Evolutionary conservation across 768 basidiomycete genomes (phyloP), one percentile per base, ranked within the genome.

Genomic region (Crucibulum laeve): DNA sequence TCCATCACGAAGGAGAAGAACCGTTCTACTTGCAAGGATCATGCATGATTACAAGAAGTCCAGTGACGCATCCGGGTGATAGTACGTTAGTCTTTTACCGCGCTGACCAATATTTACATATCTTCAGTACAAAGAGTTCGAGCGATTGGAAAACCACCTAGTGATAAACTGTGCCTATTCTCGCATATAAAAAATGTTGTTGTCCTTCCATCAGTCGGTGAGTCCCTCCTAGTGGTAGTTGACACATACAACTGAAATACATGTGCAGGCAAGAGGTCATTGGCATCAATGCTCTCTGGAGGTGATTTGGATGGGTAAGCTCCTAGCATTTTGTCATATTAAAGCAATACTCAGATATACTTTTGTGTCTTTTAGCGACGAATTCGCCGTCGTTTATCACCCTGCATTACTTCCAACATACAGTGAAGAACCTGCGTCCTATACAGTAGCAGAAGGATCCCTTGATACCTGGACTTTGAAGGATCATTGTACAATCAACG

Each of bases 221-320:
- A 19, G 66, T 60, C 15, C 43, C 33, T 14, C 14, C 19, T 3
- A 22, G 23, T 19, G 14, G 4, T 2, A 42, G 33, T n/a, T 15
- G 22, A 4, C n/a, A 7, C n/a, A 11, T 22, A 38, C 11, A 8
- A 23, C 30, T 32, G 4, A 15, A 15, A 23, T 32, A n/a, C 3
- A 37, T 14, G 25, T 25, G 7, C 49, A 87, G 84, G 82, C 4
- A 44, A 52, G 1, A 75, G 84, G 26, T 83, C 86, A 1, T 54
- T 88, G 32, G 74, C 87, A 7, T 86, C 84, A 2, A 79, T 75
- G 47, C 69, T 89, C 13, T 82, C 75, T 7, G 87, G 87, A 25
- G 87, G 87, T 0, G 87, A 90, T 63, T 63, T 89, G n/a, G 87
- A 89, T 44, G 87, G 87, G 84, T 86, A 56, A 52, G 68, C n/a